Base-by-base conservation (phyloP, 1,139 yeast species). In the Suhomyces taliae region DNA sequence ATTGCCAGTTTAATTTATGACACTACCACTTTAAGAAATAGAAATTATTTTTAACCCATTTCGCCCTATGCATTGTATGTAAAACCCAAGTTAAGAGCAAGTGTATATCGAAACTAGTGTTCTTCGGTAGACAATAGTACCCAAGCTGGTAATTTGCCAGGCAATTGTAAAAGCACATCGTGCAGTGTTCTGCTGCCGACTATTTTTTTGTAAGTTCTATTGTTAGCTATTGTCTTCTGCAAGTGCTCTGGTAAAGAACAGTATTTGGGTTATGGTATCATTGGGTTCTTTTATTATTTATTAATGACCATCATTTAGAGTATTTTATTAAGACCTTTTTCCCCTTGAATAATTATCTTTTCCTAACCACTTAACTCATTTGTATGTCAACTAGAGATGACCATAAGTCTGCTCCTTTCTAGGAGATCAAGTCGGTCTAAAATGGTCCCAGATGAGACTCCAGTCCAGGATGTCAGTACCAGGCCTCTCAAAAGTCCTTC, bases 321-420 rank as follows among this genome's bases (percentile, higher is more conserved):
- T 29, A 27, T 19, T 29, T 27, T 37, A 37, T 37, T 12, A 27
- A 27, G 10, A 26, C 39, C 39, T 11, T 27, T n/a, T 27, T 26
- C 8, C 29, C 27, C 11, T 37, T 27, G 11, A 26, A 11, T 33
- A 27, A 11, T 29, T 26, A 27, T 12, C 8, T 8, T 19, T 19
- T 19, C 24, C 24, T 19, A 31, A 29, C 27, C 12, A n/a, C 40
- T 29, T 33, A 10, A 12, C 15, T 14, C 14, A 19, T 19, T n/a
- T 19, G 12, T 26, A 14, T 26, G 37, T 35, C 6, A 14, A 31
- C n/a, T 10, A 31, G 11, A 29, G n/a, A 46, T 46, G 49, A 38
- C 40, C 8, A 34, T 46, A 8, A 40, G 44, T 26, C 46, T 43
- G 9, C 43, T 46, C 32, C 44, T 43, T 14, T 29, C 42, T 10